These are phyloP conservation scores for Phanerodontia chrysosporium DNA, from an alignment of 768 basidiomycete species.

Conservation along the genomic window DNA sequence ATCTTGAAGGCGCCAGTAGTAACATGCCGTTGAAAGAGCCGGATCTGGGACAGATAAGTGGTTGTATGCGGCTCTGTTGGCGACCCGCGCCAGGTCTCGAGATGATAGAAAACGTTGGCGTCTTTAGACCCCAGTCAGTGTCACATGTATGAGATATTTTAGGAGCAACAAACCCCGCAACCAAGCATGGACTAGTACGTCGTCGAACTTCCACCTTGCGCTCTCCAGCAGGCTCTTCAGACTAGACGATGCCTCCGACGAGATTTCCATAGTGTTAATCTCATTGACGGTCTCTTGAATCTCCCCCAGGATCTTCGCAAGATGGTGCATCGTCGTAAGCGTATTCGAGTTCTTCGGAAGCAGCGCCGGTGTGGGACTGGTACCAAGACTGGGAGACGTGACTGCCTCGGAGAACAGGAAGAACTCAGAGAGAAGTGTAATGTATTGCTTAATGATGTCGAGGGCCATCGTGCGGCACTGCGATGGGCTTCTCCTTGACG, in stretches of 20 bases:
- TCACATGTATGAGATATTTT: not conserved
- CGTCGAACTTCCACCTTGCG: conserved; percentile 83
- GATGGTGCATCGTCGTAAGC: conserved; percentile 76
- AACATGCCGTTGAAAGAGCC: conserved; percentile 76
- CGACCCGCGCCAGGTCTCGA: conserved; percentile 83
- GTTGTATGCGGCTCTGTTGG: conserved; percentile 63
- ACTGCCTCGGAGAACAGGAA: conserved; percentile 81
- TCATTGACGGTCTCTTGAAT: conserved; percentile 86
- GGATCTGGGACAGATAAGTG: conserved; percentile 70
- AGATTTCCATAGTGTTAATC: conserved; percentile 73
- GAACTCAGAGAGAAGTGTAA: conserved; percentile 79
- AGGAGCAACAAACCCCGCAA: conserved; percentile 56
- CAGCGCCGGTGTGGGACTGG: conserved; percentile 39
- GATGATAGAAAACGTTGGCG: conserved; percentile 71
- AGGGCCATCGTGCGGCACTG: conserved; percentile 86
- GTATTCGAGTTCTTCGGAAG: conserved; percentile 79
- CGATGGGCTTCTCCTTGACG: conserved; percentile 71
- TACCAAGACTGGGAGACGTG: conserved; percentile 38
- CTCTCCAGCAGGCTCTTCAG: conserved; percentile 76
- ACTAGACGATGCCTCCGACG: conserved; percentile 62
- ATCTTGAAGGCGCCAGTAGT: conserved; percentile 75
- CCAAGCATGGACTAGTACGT: conserved; percentile 78
- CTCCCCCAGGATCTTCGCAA: conserved; percentile 77
- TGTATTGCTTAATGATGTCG: conserved; percentile 83
- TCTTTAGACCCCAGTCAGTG: conserved; percentile 44